phyloP scores from a whole-genome alignment of 106 monocot species.

The Triglochin maritima region DNA sequence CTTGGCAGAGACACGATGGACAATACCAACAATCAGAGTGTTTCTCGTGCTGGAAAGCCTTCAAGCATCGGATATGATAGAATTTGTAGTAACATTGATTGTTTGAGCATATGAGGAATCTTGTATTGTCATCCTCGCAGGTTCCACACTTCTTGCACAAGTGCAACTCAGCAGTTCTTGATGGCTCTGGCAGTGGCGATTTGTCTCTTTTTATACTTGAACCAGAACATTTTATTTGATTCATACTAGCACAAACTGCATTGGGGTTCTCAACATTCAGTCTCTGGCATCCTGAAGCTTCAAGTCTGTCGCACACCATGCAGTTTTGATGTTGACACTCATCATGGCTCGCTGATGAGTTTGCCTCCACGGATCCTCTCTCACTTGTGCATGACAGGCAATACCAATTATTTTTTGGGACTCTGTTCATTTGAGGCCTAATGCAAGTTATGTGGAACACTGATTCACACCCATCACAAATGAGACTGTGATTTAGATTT shows the following conservation, averaged over 20 bases:
- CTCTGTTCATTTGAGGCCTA: slow-evolving; percentile 23
- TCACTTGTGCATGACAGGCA: slow-evolving; percentile 31
- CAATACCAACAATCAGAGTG: slow-evolving; percentile 17
- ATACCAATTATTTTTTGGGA: slow-evolving; percentile 46
- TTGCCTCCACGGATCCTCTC: slow-evolving; percentile 8
- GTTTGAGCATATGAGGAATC: slow-evolving; percentile 15
- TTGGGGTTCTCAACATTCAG: slow-evolving; percentile 7
- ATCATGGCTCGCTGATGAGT: slow-evolving; percentile 3
- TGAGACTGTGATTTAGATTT: slow-evolving; percentile 35
- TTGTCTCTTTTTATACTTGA: slow-evolving; percentile 4
- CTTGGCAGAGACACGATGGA: slow-evolving; percentile 25
- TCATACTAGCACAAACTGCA: slow-evolving; percentile 5
- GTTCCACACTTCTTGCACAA: slow-evolving; percentile 19
- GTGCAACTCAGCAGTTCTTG: slow-evolving; percentile 3
- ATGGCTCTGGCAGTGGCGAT: slow-evolving; percentile 1
- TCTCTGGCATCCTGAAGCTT: slow-evolving; percentile 21
- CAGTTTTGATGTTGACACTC: slow-evolving; percentile 46
- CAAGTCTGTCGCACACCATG: slow-evolving; percentile 52
- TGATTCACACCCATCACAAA: slow-evolving; percentile 76
- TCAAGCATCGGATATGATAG: slow-evolving; percentile 20
- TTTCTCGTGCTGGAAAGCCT: slow-evolving; percentile 10
- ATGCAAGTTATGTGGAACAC: slow-evolving; percentile 62
- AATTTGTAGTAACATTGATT: slow-evolving; percentile 15
- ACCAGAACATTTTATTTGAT: slow-evolving; percentile 24
- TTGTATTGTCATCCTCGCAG: slow-evolving; percentile 14